Evolutionary conservation across 495 filamentous ascomycete genomes (phyloP), one percentile per base, ranked within the genome.

Genomic region (Penicillium robsamsonii): DNA sequence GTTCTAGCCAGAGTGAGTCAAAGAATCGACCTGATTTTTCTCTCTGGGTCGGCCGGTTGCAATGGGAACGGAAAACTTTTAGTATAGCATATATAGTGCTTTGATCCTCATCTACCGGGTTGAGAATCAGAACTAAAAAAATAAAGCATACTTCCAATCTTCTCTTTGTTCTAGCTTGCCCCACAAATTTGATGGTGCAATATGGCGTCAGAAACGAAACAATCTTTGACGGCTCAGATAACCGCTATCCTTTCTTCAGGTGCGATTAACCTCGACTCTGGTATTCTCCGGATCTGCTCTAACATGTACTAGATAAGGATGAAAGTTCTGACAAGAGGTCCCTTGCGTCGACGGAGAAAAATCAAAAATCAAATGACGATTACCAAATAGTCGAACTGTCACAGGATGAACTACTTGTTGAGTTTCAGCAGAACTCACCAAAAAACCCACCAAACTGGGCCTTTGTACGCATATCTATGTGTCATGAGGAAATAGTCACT

Each of bases 361-460:
- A 56, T 27, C 3, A 22, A 13, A 33, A 35, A 11, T 27, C 45
- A 47, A 44, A 57, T 42, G 35, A 37, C 18, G 46, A 67, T 25
- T 70, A 65, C 33, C 65, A 53, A 43, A 49, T 70, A 37, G 47
- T 63, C 54, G 42, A 63, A 51, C 10, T 67, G 4, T 61, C 63
- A 20, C 46, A 49, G n/a, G n/a, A 69, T 49, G 56, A 64, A 56
- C 57, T 60, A 8, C 41, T 71, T 38, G 69, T 73, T 18, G 70
- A 71, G 41, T 73, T 73, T 38, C 55, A 58, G n/a, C 53, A 62
- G 11, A 50, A 49, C n/a, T 73, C 71, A 11, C 20, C 55, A 2
- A 46, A 43, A 22, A 65, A 71, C 27, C 71, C 71, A 25, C 60
- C 55, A 53, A 69, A 73, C 20, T 74, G 71, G 71, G 25, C 55